Conservation (phyloP, 1,284 basidiomycete genomes). For the Ganoderma sp. region DNA sequence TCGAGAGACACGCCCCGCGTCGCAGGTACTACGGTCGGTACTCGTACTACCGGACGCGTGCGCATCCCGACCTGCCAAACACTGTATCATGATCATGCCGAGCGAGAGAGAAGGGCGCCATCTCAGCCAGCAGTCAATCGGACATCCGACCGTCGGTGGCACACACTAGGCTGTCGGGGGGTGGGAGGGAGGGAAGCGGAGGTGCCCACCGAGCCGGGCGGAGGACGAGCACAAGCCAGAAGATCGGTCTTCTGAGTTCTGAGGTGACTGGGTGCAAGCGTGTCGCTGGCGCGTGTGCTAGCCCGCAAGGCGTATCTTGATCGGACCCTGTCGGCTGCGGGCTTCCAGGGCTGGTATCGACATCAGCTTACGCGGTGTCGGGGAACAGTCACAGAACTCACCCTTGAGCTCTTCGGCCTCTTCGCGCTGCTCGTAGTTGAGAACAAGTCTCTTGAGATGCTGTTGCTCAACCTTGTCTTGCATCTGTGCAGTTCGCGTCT, state of each 20-base stretch:
- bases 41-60: constrained; percentile 5
- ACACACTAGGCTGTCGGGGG: constrained; percentile 26
- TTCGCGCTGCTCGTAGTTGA: constrained; percentile 85
- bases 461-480: constrained; percentile 95
- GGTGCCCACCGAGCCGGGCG: constrained; percentile 20
- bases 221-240: constrained; percentile 32
- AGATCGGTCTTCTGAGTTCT: constrained; percentile 32
- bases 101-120: constrained; percentile 24
- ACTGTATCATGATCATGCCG: constrained; percentile 32
- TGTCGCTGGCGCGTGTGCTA: constrained; percentile 35
- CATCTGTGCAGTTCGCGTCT: constrained; percentile 87
- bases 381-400: constrained; percentile 36
- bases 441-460: constrained; percentile 91
- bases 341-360: constrained; percentile 62
- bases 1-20: constrained; percentile 10
- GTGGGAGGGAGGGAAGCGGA: constrained; percentile 19
- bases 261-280: constrained; percentile 12
- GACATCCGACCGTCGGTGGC: constrained; percentile 28
- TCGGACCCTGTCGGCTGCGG: constrained; percentile 64
- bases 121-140: constrained; percentile 33
- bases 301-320: constrained; percentile 76
- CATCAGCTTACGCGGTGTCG: constrained; percentile 16
- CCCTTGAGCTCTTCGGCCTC: constrained; percentile 82
- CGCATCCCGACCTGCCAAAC: constrained; percentile 27
- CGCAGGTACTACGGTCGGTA: not conserved